Evolutionary conservation across 176 grass and related monocot species (phyloP), one percentile per base, ranked within the genome.

Genomic region (Ananas comosus): DNA sequence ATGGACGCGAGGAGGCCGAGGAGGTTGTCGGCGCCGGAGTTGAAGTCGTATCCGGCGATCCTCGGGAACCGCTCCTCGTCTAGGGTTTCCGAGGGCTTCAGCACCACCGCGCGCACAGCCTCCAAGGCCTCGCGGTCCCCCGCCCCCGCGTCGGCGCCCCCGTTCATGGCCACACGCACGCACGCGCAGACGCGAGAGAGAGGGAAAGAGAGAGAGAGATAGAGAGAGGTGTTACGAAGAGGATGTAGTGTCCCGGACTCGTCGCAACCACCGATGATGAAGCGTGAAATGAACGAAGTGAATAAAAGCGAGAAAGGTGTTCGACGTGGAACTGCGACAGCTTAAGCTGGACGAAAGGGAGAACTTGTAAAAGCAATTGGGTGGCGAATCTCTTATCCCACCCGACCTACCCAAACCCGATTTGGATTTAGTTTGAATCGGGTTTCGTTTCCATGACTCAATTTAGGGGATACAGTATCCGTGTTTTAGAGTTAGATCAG

Each of bases 41-140:
- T 83, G 79, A 96, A 96, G 75, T 96, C 71, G 22, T 83, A 83
- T 13, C 92, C 92, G 52, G 67, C 49, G 73, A 96, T 85, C 81
- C 64, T 87, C 27, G 76, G 70, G 51, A 97, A 90, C 18, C 79
- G 66, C 51, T 71, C 25, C 48, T 86, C 85, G 19, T 89, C 85
- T 51, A 91, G 76, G 51, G 70, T 61, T 64, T 91, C 79, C 0
- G 92, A 96, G 11, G 88, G 81, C 72, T 91, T 96, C 12, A 96
- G 77, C 76, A 96, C 13, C 53, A 87, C 82, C 53, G 88, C 74
- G 19, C 81, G 76, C 22, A 91, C 85, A 22, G 59, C 78, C 1
- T 86, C 85, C 8, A 96, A 42, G 8, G 65, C 63, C 5, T 88
- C 82, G 16, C 59, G 49, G 51, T 83, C 80, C 3, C 52, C 51